A percentile compares a stretch with the other conserved stretches of the same genome.
Evolutionary conservation across 2,329 filamentous ascomycete genomes (phyloP).

Genomic region (Phyllosticta citriasiana): DNA sequence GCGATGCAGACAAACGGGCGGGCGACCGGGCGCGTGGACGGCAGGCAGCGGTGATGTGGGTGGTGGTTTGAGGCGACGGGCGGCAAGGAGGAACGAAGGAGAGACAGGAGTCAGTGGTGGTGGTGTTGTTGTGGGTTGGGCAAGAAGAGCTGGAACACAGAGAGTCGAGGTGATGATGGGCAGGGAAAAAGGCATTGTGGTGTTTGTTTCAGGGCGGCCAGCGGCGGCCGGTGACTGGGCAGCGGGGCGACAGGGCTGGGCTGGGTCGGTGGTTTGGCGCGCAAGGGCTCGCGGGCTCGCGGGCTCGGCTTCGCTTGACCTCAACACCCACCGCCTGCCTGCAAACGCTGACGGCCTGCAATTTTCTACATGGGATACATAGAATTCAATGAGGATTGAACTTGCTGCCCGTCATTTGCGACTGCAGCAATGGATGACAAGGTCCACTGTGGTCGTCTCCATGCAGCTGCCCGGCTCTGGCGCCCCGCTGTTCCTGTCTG

Average conservation of each 20-base stretch:
- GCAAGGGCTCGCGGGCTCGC: conserved; percentile 9
- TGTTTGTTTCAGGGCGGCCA: not conserved
- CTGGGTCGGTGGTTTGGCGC: conserved; percentile 3
- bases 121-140: not conserved
- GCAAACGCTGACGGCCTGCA: conserved; percentile 4
- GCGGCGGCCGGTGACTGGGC: not conserved
- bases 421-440: too few species aligned
- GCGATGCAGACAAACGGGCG: not conserved
- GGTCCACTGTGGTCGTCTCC: too few species aligned
- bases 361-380: not conserved
- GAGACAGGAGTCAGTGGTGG: not conserved
- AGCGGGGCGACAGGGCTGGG: not conserved
- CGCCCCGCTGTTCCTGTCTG: not conserved
- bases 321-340: conserved; percentile 4
- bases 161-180: not conserved
- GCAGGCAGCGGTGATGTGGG: not conserved
- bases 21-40: not conserved
- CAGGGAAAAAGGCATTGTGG: not conserved
- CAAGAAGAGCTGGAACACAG: not conserved
- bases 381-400: not conserved
- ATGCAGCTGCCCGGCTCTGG: not conserved
- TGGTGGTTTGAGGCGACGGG: not conserved
- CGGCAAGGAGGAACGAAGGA: not conserved
- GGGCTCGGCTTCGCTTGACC: not conserved
- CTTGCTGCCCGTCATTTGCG: not conserved